Base-by-base conservation (phyloP, 2,329 filamentous ascomycete genomes). In the Leptographium flavum region DNA sequence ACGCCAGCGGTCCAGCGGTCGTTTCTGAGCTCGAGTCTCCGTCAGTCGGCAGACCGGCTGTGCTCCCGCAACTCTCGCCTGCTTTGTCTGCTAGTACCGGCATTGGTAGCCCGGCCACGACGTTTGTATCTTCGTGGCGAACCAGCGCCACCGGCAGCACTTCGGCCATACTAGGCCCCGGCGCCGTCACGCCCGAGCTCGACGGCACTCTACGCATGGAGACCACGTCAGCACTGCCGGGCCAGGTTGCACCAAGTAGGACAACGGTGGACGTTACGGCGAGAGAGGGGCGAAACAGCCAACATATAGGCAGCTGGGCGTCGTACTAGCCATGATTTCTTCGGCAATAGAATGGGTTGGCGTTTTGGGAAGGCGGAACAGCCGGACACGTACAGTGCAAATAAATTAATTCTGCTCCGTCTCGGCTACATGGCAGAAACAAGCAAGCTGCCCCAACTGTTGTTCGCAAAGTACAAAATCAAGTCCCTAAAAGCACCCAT, bases 291-390 rank as follows among this genome's bases (percentile, higher is more conserved):
- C 17, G 5, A 2, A 22, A 23, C 3, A 47, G 48, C 5, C 25
- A 40, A 32, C 43, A 50, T 35, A 47, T 52, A 14, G 40, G 43
- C 17, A 52, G 49, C 33, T 53, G 52, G 52, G 39, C 30, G 5
- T 27, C 33, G 2, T 54, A 51, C 23, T 38, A 37, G 8, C 42
- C 32, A 2, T 47, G 31, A 41, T n/a, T n/a, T n/a, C n/a, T n/a
- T n/a, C n/a, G n/a, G n/a, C n/a, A n/a, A n/a, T n/a, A n/a, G n/a
- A n/a, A n/a, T n/a, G n/a, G n/a, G n/a, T n/a, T n/a, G n/a, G n/a
- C n/a, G n/a, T n/a, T n/a, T n/a, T n/a, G n/a, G n/a, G n/a, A n/a
- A n/a, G n/a, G n/a, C n/a, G n/a, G n/a, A n/a, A n/a, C n/a, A n/a
- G n/a, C n/a, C n/a, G n/a, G n/a, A n/a, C n/a, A n/a, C n/a, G n/a